Percentiles rank a stretch among this genome's conserved stretches.
Evolutionary conservation across 352 stramenopile genomes (phyloP).

Genomic region (Globisporangium cystogenes): DNA sequence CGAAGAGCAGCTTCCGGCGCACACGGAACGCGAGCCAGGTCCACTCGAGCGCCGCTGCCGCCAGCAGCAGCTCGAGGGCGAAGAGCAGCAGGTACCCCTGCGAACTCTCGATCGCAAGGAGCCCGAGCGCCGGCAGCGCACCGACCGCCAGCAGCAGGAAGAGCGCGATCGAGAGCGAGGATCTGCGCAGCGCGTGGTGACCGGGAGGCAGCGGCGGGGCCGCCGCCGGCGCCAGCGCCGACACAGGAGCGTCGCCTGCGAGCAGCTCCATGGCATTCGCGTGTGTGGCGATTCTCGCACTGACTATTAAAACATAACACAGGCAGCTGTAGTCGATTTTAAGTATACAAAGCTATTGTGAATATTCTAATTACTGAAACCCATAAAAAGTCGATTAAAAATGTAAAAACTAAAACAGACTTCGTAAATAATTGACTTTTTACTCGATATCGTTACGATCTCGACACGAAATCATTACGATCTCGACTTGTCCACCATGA

Average conservation of each 20-base stretch:
- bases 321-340: no score
- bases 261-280: constrained; percentile 1
- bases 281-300: background rate
- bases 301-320: background rate
- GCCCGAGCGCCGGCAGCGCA: constrained; percentile 20
- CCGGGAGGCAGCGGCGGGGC: constrained; percentile 17
- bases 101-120: constrained; percentile 31
- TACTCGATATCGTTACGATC: no score
- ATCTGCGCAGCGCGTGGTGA: constrained; percentile 16
- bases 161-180: constrained; percentile 12
- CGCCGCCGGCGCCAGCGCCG: background rate
- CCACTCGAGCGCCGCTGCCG: constrained; percentile 38
- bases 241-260: background rate
- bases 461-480: no score
- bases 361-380: no score
- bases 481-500: no score
- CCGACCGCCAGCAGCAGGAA: constrained; percentile 27
- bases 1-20: constrained; percentile 32
- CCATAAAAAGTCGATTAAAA: no score
- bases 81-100: constrained; percentile 37
- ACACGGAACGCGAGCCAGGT: constrained; percentile 46
- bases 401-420: no score
- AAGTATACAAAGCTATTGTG: no score
- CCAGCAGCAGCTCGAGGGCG: constrained; percentile 29
- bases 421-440: no score